These are phyloP conservation scores for Flagelloscypha sp. DNA, from an alignment of 768 basidiomycete species.

Conservation along the genomic window DNA sequence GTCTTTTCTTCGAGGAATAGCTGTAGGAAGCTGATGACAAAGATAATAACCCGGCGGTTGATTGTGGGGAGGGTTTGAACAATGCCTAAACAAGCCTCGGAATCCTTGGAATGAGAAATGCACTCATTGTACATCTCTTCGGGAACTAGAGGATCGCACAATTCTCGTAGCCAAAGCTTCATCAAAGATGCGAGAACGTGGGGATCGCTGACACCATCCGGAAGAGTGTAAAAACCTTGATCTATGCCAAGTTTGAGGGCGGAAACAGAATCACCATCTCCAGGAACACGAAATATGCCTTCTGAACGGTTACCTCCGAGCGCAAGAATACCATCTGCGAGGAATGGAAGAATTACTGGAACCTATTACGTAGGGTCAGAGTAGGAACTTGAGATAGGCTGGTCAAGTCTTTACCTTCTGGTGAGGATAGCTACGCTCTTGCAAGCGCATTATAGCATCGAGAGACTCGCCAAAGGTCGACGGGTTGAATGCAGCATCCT, in stretches of 20 bases:
- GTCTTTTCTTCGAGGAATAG: slow-evolving; percentile 76
- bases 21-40: slow-evolving; percentile 87
- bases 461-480: slow-evolving; percentile 91
- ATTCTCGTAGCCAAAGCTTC: slow-evolving; percentile 90
- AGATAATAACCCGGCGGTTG: slow-evolving; percentile 79
- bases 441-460: slow-evolving; percentile 73
- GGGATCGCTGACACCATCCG: slow-evolving; percentile 86
- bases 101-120: slow-evolving; percentile 57
- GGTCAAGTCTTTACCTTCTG: no score
- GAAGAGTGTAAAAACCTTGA: slow-evolving; percentile 81
- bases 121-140: slow-evolving; percentile 90
- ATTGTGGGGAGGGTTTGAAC: slow-evolving; percentile 74
- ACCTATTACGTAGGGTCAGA: no score
- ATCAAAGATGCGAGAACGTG: slow-evolving; percentile 83
- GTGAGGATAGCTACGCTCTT: slow-evolving; percentile 78
- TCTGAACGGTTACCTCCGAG: slow-evolving; percentile 78
- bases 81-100: slow-evolving; percentile 64
- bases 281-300: slow-evolving; percentile 90
- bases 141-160: slow-evolving; percentile 87
- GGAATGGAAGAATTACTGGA: slow-evolving; percentile 90
- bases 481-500: slow-evolving; percentile 92
- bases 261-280: slow-evolving; percentile 82
- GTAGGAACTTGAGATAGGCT: no score
- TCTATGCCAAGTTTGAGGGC: slow-evolving; percentile 87
- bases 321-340: slow-evolving; percentile 85